Percentiles rank a stretch among this genome's conserved stretches.
phyloP scores from a whole-genome alignment of 208 protist genomes.

The Leishmania tarentolae region DNA sequence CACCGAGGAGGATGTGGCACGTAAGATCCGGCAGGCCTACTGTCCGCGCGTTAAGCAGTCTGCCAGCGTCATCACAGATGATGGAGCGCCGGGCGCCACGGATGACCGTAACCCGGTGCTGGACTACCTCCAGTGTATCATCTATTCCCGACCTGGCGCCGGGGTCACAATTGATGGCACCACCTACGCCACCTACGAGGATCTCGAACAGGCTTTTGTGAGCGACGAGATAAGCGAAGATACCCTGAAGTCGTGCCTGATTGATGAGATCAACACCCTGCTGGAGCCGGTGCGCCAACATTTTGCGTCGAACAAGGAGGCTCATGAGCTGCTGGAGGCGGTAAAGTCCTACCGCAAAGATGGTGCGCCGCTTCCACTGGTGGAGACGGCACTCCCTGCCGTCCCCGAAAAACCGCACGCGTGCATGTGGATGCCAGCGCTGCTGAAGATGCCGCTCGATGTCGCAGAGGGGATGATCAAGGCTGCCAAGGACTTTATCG shows the following conservation, averaged over 20 bases:
- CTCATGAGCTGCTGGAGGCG: conserved; percentile 82
- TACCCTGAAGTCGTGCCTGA: conserved; percentile 86
- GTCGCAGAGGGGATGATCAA: conserved; percentile 51
- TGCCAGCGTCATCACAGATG: conserved; percentile 52
- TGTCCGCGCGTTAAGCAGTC: conserved; percentile 87
- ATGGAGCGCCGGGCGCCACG: conserved; percentile 62
- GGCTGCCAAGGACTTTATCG: conserved; percentile 52
- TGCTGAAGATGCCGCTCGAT: conserved; percentile 66
- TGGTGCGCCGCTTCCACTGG: conserved; percentile 21
- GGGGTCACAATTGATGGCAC: conserved; percentile 47
- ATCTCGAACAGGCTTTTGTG: conserved; percentile 84
- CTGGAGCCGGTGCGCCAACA: conserved; percentile 96
- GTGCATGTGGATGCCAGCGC: conserved; percentile 72
- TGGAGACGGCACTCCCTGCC: conserved; percentile 6
- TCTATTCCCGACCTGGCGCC: conserved; percentile 76
- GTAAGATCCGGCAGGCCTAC: conserved; percentile 96
- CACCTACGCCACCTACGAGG: conserved; percentile 75
- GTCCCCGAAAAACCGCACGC: conserved; percentile 51
- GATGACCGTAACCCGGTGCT: conserved; percentile 95
- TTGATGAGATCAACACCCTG: conserved; percentile 86
- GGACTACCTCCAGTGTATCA: conserved; percentile 95
- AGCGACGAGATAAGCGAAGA: conserved; percentile 63
- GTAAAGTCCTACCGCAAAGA: conserved; percentile 87
- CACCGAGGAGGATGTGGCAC: conserved; percentile 92
- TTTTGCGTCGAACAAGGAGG: conserved; percentile 87